phyloP scores from a whole-genome alignment of 768 basidiomycete species.

The Rhizopogon vesiculosus region DNA sequence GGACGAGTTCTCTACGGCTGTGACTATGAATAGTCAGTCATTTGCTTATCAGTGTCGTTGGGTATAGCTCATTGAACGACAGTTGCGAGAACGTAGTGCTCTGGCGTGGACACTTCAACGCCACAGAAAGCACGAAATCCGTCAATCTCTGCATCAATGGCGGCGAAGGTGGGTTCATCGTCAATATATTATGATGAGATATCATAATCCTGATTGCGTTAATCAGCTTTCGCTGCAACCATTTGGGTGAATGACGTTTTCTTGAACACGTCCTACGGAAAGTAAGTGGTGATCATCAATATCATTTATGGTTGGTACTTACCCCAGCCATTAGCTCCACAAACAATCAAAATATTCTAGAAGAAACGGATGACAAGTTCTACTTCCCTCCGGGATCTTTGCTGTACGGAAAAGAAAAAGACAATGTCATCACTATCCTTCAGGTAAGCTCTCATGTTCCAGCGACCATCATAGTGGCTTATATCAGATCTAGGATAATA shows the following conservation, averaged over 20 bases:
- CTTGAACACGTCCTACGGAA: constrained; percentile 69
- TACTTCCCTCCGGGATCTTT: constrained; percentile 56
- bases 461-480: not conserved
- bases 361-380: constrained; percentile 67
- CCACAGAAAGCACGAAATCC: constrained; percentile 53
- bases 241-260: constrained; percentile 77
- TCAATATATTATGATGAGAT: not conserved
- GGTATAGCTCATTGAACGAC: not conserved
- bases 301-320: not conserved
- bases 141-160: constrained; percentile 80
- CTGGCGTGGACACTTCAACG: constrained; percentile 78
- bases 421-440: constrained; percentile 76
- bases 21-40: constrained; percentile 77
- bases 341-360: constrained; percentile 54
- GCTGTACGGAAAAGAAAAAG: constrained; percentile 43
- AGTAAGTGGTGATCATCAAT: constrained; percentile 37
- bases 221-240: constrained; percentile 68
- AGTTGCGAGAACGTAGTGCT: constrained; percentile 82
- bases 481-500: constrained; percentile 53
- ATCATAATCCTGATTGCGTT: not conserved
- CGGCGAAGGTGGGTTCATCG: constrained; percentile 50
- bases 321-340: constrained; percentile 45
- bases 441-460: constrained; percentile 41
- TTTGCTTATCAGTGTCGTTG: constrained; percentile 2
- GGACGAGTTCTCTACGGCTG: constrained; percentile 80